Evolutionary conservation across 2,329 filamentous ascomycete genomes (phyloP), one percentile per base, ranked within the genome.

Genomic region (Drechslerella stenobrocha): DNA sequence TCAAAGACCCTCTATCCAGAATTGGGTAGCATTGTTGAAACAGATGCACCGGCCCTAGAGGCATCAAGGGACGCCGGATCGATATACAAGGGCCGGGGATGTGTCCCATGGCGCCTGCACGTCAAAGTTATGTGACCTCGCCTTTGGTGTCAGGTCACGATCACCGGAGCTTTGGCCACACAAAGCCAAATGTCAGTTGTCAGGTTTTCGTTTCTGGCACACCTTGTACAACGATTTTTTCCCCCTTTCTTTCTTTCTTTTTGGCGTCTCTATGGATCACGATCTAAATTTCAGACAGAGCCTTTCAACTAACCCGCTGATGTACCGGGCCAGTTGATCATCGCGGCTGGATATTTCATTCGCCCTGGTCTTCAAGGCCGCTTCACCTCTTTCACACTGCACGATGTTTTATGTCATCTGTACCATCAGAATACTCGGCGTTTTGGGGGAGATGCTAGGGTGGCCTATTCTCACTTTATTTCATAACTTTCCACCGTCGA

Each of bases 1-100:
- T 18, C 55, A 1, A 45, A 30, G 23, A 6, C 55, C 13, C 63
- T 60, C 30, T 32, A 24, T 20, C 35, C 45, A n/a, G 51, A 67
- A 24, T 42, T 67, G 1, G 18, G 22, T 24, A 28, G 42, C 0
- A 44, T 67, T n/a, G 34, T 55, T 4, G 59, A 67, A 32, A 50
- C 52, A 3, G 59, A 60, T 22, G 34, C 44, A 26, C 13, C 53
- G 9, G 50, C 56, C 22, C 30, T 67, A 11, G 50, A 40, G 30
- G 45, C 52, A 40, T 46, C 63, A 18, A 58, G 35, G 28, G 63
- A 67, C 15, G 55, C 52, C 15, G 63, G 60, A 56, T 67, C 63
- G 34, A 55, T 67, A 60, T 56, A 60, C 48, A 56, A 67, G 18
- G 55, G 50, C 22, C 55, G 63, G 52, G 63, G 63, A 40, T 67